Evolutionary conservation across 306 rosid genomes (phyloP).

Genomic region (Lathyrus aphaca): DNA sequence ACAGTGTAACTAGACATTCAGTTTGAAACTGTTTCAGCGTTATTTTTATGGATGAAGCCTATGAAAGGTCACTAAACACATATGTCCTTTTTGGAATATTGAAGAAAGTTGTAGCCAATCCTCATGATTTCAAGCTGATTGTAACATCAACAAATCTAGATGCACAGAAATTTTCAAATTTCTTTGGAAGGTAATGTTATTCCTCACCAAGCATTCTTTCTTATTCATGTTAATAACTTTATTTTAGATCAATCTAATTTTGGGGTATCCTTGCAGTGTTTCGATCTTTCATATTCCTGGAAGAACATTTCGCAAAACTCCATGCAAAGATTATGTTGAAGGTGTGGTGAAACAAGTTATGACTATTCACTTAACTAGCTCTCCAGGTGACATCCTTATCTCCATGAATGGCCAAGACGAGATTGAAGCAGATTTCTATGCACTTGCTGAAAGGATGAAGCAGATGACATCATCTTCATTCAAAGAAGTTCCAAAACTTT

Average conservation of each 20-base stretch:
- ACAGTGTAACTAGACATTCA: slow-evolving; percentile 23
- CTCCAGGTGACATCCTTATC: slow-evolving; percentile 93
- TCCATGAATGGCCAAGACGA: slow-evolving; percentile 99
- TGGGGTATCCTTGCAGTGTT: too few relatives aligned
- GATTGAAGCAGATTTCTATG: slow-evolving; percentile 93
- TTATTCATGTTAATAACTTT: too few relatives aligned
- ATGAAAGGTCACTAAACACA: slow-evolving; percentile 86
- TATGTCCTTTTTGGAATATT: slow-evolving; percentile 93
- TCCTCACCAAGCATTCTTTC: too few relatives aligned
- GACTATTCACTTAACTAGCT: slow-evolving; percentile 94
- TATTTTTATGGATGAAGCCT: slow-evolving; percentile 96
- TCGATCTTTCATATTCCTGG: slow-evolving; percentile 88
- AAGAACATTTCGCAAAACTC: slow-evolving; percentile 96
- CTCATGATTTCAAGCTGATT: too few relatives aligned
- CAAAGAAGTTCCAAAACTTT: too few relatives aligned
- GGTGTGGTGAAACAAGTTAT: slow-evolving; percentile 93
- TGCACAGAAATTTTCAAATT: too few relatives aligned
- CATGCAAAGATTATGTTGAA: slow-evolving; percentile 94
- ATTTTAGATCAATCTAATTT: too few relatives aligned
- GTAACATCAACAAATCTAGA: too few relatives aligned
- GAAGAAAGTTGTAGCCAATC: too few relatives aligned
- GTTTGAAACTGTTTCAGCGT: slow-evolving; percentile 62
- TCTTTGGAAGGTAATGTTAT: too few relatives aligned
- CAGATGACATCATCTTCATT: too few relatives aligned
- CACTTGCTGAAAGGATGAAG: slow-evolving; percentile 95